These are phyloP conservation scores for Nelumbo lutea DNA, from an alignment of 164 flowering plant species.

Conservation along the genomic window DNA sequence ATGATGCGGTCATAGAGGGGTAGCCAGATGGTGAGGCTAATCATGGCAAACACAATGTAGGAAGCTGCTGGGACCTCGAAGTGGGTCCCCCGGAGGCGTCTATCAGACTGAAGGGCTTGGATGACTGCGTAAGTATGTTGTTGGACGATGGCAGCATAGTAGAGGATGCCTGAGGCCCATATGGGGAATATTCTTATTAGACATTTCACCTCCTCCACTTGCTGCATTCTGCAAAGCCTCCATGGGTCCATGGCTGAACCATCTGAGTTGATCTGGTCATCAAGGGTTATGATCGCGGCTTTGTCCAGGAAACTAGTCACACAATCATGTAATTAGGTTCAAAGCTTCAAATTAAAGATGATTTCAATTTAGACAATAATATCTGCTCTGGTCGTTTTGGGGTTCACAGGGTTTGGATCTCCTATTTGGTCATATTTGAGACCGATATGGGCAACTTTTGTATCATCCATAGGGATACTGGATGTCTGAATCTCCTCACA, in stretches of 20 bases:
- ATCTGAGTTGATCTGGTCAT: constrained; percentile 47
- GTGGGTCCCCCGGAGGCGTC: constrained; percentile 24
- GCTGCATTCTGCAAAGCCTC: constrained; percentile 67
- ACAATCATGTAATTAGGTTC: not conserved
- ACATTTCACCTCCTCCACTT: constrained; percentile 81
- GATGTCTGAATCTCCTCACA: too few relatives aligned
- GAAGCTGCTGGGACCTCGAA: constrained; percentile 57
- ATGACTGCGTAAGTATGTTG: constrained; percentile 36
- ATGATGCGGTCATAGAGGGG: constrained; percentile 54
- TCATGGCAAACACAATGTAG: constrained; percentile 41
- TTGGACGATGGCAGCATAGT: constrained; percentile 30
- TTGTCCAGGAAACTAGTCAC: constrained; percentile 60
- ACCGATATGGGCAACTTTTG: too few relatives aligned
- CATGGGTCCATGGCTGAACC: constrained; percentile 69
- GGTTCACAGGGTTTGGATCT: too few relatives aligned
- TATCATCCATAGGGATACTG: too few relatives aligned
- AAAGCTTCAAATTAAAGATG: constrained; percentile 11
- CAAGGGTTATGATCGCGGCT: constrained; percentile 52
- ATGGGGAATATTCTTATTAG: constrained; percentile 64
- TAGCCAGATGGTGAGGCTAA: constrained; percentile 51
- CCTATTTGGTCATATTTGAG: too few relatives aligned
- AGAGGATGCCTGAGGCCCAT: constrained; percentile 47
- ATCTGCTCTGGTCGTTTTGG: too few relatives aligned
- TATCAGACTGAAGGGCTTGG: constrained; percentile 55
- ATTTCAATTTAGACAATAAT: not conserved